These are phyloP conservation scores for Cryptococcus amylolentus DNA, from an alignment of 1,284 basidiomycete genomes.

Conservation along the genomic window DNA sequence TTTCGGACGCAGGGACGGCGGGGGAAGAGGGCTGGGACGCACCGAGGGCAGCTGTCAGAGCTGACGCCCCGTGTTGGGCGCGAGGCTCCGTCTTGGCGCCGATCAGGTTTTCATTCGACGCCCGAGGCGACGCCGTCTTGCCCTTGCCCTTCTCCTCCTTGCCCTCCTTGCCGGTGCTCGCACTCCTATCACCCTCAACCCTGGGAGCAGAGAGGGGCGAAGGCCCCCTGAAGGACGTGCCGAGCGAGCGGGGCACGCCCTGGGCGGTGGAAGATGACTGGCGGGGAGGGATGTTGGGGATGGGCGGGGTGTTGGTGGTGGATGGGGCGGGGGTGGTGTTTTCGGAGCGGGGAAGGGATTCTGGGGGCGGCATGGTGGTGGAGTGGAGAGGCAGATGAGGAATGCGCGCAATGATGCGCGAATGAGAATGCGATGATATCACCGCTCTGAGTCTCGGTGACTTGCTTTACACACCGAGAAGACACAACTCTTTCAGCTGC, in stretches of 20 bases:
- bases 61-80: slow-evolving; percentile 10
- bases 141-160: background rate
- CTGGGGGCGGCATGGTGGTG: no score
- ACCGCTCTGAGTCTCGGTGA: no score
- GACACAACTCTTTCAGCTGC: no score
- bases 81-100: slow-evolving; percentile 11
- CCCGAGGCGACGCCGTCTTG: slow-evolving; percentile 1
- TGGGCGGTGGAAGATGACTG: slow-evolving; percentile 10
- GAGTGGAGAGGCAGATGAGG: no score
- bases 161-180: background rate
- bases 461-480: no score
- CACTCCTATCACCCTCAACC: background rate
- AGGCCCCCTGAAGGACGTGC: slow-evolving; percentile 14
- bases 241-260: slow-evolving; percentile 11
- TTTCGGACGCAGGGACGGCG: background rate
- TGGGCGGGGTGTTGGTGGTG: slow-evolving; percentile 6
- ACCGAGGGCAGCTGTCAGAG: slow-evolving; percentile 20
- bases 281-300: slow-evolving; percentile 27
- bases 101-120: slow-evolving; percentile 12
- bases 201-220: background rate
- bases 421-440: no score
- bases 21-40: slow-evolving; percentile 4
- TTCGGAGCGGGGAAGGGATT: no score
- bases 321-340: background rate
- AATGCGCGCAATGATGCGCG: no score